Evolutionary conservation across 2,329 filamentous ascomycete genomes (phyloP).

Genomic region (Aspergillus sp.): DNA sequence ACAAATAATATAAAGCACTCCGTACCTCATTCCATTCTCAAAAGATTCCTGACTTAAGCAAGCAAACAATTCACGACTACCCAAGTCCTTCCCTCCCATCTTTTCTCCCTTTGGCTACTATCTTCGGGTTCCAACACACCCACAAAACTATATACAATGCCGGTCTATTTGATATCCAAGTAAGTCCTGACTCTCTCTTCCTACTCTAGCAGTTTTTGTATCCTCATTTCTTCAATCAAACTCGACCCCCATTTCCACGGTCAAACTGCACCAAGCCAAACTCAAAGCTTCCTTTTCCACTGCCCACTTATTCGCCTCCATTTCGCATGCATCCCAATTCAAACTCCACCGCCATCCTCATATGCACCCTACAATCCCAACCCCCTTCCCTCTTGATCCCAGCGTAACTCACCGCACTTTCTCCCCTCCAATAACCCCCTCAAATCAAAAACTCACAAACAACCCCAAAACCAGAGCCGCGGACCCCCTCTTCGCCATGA

Average conservation of each 20-base stretch:
- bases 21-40: neutral
- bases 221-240: neutral
- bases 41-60: neutral
- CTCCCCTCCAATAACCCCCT: neutral
- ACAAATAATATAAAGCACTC: neutral
- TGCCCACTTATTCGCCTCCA: too few species aligned
- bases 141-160: conserved; percentile 19
- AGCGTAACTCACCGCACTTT: neutral
- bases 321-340: too few species aligned
- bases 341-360: neutral
- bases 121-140: neutral
- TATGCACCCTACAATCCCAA: neutral
- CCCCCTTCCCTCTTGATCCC: neutral
- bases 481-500: conserved; percentile 59
- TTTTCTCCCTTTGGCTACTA: neutral
- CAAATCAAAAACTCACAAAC: neutral
- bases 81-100: neutral
- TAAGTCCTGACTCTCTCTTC: conserved; percentile 27
- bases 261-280: too few species aligned
- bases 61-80: neutral
- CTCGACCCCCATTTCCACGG: too few species aligned
- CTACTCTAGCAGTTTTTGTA: neutral
- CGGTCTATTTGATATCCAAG: conserved; percentile 48
- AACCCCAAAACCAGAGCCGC: conserved; percentile 42
- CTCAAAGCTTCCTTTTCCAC: too few species aligned